These are phyloP conservation scores for Nemania sp. DNA, from an alignment of 2,329 filamentous ascomycete species.

Conservation along the genomic window DNA sequence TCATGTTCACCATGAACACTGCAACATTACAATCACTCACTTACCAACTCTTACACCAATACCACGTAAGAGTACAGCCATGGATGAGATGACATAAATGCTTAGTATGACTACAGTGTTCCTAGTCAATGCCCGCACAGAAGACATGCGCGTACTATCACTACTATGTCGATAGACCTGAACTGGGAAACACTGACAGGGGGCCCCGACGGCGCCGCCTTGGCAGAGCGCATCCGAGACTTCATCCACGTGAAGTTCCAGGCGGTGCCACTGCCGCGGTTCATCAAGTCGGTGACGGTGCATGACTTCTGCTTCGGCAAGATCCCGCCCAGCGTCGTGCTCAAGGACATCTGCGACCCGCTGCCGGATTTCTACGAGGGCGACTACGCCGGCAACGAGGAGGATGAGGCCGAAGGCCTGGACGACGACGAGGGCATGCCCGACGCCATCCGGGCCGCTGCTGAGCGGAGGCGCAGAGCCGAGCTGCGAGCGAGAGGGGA, in stretches of 20 bases:
- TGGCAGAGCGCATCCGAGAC: slow-evolving; percentile 83
- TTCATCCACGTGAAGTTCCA: slow-evolving; percentile 98
- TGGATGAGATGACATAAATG: background rate
- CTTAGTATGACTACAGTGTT: background rate
- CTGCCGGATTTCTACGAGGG: slow-evolving; percentile 96
- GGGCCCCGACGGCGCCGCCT: slow-evolving; percentile 81
- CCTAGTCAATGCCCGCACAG: background rate
- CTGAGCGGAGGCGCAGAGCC: slow-evolving; percentile 40
- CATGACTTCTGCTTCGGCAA: slow-evolving; percentile 92
- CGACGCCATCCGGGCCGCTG: slow-evolving; percentile 41
- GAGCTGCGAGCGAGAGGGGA: slow-evolving; percentile 39
- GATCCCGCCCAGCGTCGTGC: slow-evolving; percentile 79
- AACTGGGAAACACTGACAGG: slow-evolving; percentile 93
- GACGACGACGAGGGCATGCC: slow-evolving; percentile 39
- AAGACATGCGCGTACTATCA: slow-evolving; percentile 1
- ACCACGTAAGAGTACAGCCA: background rate
- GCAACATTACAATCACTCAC: too few relatives aligned
- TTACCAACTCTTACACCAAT: background rate
- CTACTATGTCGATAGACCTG: slow-evolving; percentile 90
- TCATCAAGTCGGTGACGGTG: slow-evolving; percentile 94
- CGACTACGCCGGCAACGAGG: slow-evolving; percentile 65
- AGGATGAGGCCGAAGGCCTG: slow-evolving; percentile 53
- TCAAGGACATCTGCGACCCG: slow-evolving; percentile 96
- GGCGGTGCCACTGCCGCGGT: slow-evolving; percentile 84
- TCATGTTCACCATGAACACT: too few relatives aligned